These are phyloP conservation scores for Diaporthe ampelina DNA, from an alignment of 2,329 filamentous ascomycete genomes.

Conservation along the genomic window DNA sequence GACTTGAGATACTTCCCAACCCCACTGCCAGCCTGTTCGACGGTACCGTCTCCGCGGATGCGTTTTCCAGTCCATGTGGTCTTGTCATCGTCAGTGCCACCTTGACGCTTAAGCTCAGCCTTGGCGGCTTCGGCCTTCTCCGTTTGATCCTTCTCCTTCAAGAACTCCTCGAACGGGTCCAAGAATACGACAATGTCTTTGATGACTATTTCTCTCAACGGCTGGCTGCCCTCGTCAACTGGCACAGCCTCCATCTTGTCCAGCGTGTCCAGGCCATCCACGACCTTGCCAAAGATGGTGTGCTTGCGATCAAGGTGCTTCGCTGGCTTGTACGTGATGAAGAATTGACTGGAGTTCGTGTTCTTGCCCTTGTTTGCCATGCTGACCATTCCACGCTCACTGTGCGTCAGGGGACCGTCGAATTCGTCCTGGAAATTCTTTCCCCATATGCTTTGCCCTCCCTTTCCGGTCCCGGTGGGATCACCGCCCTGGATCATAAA, in stretches of 20 bases:
- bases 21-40: conserved; percentile 58
- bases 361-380: conserved; percentile 99
- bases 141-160: conserved; percentile 77
- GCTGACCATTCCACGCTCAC: conserved; percentile 81
- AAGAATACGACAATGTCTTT: conserved; percentile 88
- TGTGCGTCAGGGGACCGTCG: conserved; percentile 89
- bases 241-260: conserved; percentile 82
- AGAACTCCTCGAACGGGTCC: conserved; percentile 95
- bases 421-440: conserved; percentile 96
- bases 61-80: conserved; percentile 98
- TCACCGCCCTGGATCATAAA: conserved; percentile 99
- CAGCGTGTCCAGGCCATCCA: conserved; percentile 81
- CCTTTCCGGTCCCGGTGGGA: conserved; percentile 90
- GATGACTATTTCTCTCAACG: conserved; percentile 83
- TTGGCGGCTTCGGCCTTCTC: conserved; percentile 71
- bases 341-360: conserved; percentile 95
- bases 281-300: conserved; percentile 92
- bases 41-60: conserved; percentile 76
- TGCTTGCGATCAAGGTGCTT: conserved; percentile 95
- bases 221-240: conserved; percentile 81
- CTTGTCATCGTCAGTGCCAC: conserved; percentile 87
- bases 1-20: conserved; percentile 88
- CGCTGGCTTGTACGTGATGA: conserved; percentile 88
- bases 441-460: conserved; percentile 92
- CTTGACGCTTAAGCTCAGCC: conserved; percentile 73